Base-by-base conservation (phyloP, 257 asterid species). In the Nicotiana benthamiana region DNA sequence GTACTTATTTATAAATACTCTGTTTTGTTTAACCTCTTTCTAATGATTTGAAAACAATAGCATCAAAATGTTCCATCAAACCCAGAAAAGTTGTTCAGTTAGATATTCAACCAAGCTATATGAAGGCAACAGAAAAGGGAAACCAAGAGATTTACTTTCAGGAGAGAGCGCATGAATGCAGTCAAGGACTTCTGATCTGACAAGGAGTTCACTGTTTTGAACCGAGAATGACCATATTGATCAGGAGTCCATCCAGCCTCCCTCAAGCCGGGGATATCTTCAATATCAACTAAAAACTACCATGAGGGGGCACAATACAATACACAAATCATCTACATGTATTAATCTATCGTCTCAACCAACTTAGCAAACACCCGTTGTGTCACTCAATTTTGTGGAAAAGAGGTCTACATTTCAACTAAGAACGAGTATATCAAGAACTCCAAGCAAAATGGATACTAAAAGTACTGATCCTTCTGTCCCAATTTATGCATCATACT, bases 191-290 rank as follows among this genome's bases (percentile, higher is more conserved):
- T 95, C 88, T 87, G 98, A 88, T 95, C 99, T 52, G 94, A 80
- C 64, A 93, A 83, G 26, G 91, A 81, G 85, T 84, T 93, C 54
- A 83, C 81, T 53, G 88, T 83, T 91, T 91, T 92, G 83, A 84
- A 92, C 63, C 93, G 97, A 82, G 99, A 93, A 89, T 93, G 92
- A 27, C 98, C 99, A 83, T 90, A 95, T 81, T 95, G 97, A 84
- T 95, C 99, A 79, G 97, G 89, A 70, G 94, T 94, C 98, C 97
- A 95, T 63, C 99, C 99, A 65, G 99, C 99, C 85, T 93, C 98
- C 77, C n/a, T n/a, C n/a, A n/a, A n/a, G n/a, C n/a, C n/a, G n/a
- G n/a, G n/a, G n/a, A n/a, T n/a, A n/a, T n/a, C n/a, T n/a, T n/a
- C n/a, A n/a, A n/a, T n/a, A n/a, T n/a, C n/a, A n/a, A n/a, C n/a